A percentile compares a stretch with the other conserved stretches of the same genome.
These are phyloP conservation scores for Talaromyces piceae DNA, from an alignment of 2,329 filamentous ascomycete species.

Conservation along the genomic window DNA sequence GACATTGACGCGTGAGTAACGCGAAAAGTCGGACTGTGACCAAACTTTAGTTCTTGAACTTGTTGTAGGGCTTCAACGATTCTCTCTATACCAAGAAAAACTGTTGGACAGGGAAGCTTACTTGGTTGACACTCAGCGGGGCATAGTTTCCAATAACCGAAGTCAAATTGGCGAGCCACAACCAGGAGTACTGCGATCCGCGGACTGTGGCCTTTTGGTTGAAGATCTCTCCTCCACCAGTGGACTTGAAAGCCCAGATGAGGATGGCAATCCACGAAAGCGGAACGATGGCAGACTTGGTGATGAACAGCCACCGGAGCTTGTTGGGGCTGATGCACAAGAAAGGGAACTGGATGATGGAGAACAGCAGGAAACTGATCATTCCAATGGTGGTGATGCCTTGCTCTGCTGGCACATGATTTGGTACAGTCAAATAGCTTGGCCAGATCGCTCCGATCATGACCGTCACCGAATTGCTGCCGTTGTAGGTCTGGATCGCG, in stretches of 20 bases:
- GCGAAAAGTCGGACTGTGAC: conserved; percentile 46
- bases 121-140: conserved; percentile 30
- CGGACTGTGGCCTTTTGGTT: conserved; percentile 39
- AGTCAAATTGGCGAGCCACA: background rate
- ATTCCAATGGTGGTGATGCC: conserved; percentile 42
- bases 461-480: conserved; percentile 46
- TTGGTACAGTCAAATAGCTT: conserved; percentile 29
- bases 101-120: background rate
- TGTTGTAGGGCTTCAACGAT: background rate
- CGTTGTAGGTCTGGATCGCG: conserved; percentile 59
- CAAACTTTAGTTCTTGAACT: background rate
- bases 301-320: conserved; percentile 30
- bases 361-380: conserved; percentile 40
- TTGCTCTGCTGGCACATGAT: conserved; percentile 32
- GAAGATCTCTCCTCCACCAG: conserved; percentile 12
- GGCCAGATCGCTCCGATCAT: conserved; percentile 49
- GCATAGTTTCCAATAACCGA: conserved; percentile 1
- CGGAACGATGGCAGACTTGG: conserved; percentile 43
- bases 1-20: conserved; percentile 42
- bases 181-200: conserved; percentile 27
- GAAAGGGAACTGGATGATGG: conserved; percentile 39
- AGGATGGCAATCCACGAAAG: conserved; percentile 56
- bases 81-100: no score
- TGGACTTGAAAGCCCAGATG: conserved; percentile 26
- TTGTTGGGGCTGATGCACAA: conserved; percentile 38